Conservation (phyloP, 192 early-diverging fungal species). For the Dispira parvispora region DNA sequence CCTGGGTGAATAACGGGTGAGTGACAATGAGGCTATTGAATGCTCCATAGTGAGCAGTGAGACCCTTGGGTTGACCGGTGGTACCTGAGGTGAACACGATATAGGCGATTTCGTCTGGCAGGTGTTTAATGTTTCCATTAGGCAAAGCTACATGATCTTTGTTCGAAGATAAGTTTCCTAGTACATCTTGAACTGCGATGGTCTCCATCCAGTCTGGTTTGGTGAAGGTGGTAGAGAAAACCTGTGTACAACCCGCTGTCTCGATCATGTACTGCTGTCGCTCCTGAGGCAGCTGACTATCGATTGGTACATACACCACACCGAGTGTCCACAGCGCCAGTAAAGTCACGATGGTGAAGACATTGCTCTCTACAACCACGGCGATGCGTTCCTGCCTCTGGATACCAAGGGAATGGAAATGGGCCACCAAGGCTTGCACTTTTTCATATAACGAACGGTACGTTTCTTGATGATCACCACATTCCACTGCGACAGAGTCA, state of each 20-base stretch:
- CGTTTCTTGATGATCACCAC: too few species aligned
- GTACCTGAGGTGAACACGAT: slow-evolving; percentile 19
- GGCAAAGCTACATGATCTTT: not conserved
- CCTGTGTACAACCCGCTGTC: slow-evolving; percentile 1
- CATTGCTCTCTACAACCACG: not conserved
- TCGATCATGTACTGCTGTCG: slow-evolving; percentile 9
- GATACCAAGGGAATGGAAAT: not conserved
- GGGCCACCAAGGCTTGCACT: too few species aligned
- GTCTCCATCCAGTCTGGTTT: not conserved
- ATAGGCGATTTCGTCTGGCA: not conserved
- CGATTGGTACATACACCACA: slow-evolving; percentile 6
- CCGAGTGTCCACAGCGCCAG: not conserved
- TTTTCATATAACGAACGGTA: too few species aligned
- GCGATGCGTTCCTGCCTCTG: slow-evolving; percentile 1
- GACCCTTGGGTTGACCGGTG: slow-evolving; percentile 19
- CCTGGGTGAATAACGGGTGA: too few species aligned
- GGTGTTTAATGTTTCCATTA: not conserved
- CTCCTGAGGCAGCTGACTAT: not conserved
- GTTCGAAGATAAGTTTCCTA: not conserved
- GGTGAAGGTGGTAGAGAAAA: not conserved
- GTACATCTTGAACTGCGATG: not conserved
- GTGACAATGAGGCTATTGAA: not conserved
- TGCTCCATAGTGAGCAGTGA: slow-evolving; percentile 5
- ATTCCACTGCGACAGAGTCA: too few species aligned
- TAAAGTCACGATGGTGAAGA: not conserved